phyloP scores from a whole-genome alignment of 768 basidiomycete genomes.

The Leccinum barrowsii region DNA sequence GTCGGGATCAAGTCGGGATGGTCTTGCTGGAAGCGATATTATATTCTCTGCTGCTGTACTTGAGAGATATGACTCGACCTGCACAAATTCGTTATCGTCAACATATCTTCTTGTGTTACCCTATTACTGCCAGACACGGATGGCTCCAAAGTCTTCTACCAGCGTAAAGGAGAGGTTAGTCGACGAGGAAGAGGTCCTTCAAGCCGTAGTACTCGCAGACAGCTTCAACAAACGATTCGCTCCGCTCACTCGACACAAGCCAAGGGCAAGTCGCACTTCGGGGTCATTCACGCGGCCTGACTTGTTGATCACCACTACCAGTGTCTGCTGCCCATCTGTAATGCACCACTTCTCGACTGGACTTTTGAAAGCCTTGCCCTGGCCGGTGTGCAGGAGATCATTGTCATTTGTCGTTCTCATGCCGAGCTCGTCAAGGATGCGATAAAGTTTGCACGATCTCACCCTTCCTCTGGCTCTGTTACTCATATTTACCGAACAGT shows the following conservation, averaged over 20 bases:
- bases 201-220: conserved; percentile 94
- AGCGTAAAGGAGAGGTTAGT: conserved; percentile 59
- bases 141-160: conserved; percentile 62
- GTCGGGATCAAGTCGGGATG: conserved; percentile 56
- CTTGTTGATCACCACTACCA: conserved; percentile 31
- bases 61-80: conserved; percentile 23
- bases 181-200: conserved; percentile 84
- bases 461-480: conserved; percentile 8
- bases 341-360: conserved; percentile 91
- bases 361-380: conserved; percentile 92
- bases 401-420: conserved; percentile 91
- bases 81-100: background rate
- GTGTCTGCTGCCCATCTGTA: conserved; percentile 93
- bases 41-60: conserved; percentile 28
- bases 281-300: conserved; percentile 12
- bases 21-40: conserved; percentile 40
- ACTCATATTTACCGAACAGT: conserved; percentile 36
- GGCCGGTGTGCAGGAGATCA: conserved; percentile 95
- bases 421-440: conserved; percentile 80
- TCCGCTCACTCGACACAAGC: conserved; percentile 83
- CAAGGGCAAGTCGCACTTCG: conserved; percentile 57
- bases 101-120: background rate
- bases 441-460: conserved; percentile 58
- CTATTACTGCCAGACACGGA: conserved; percentile 24
- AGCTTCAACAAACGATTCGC: conserved; percentile 93